These are phyloP conservation scores for Aspergillus uvarum DNA, from an alignment of 2,329 filamentous ascomycete genomes.

Conservation along the genomic window DNA sequence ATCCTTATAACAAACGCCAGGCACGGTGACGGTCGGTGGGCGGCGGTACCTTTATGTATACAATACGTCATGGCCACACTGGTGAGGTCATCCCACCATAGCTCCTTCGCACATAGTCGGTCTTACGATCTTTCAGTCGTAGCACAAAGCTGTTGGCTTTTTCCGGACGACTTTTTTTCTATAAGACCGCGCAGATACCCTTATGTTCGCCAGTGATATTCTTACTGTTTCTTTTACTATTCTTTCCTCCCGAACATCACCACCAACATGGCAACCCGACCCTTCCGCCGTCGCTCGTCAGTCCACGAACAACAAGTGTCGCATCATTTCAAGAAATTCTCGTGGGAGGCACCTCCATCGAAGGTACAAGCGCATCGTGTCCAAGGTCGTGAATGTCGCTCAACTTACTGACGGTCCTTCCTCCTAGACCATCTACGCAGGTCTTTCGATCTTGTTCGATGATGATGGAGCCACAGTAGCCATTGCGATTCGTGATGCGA, in stretches of 20 bases:
- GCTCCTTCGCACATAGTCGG: not conserved
- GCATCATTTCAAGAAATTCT: conserved; percentile 31
- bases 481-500: conserved; percentile 70
- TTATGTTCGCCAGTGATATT: not conserved
- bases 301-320: conserved; percentile 35
- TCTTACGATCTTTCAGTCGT: conserved; percentile 1
- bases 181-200: not conserved
- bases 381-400: not conserved
- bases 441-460: conserved; percentile 37
- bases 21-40: not conserved
- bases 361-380: conserved; percentile 29
- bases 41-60: not conserved
- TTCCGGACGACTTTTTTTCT: not conserved
- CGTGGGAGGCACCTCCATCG: conserved; percentile 40
- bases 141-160: not conserved
- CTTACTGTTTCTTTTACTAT: not conserved
- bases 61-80: conserved; percentile 16
- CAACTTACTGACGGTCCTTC: not conserved
- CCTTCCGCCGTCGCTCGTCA: conserved; percentile 33
- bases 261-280: conserved; percentile 3
- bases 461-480: conserved; percentile 58
- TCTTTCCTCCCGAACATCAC: not conserved
- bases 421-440: conserved; percentile 43
- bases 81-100: conserved; percentile 15
- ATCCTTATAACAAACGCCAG: not conserved